Percentiles rank a stretch among this genome's conserved stretches.
phyloP scores from a whole-genome alignment of 1,139 yeast species.

The Meyerozyma carpophila region DNA sequence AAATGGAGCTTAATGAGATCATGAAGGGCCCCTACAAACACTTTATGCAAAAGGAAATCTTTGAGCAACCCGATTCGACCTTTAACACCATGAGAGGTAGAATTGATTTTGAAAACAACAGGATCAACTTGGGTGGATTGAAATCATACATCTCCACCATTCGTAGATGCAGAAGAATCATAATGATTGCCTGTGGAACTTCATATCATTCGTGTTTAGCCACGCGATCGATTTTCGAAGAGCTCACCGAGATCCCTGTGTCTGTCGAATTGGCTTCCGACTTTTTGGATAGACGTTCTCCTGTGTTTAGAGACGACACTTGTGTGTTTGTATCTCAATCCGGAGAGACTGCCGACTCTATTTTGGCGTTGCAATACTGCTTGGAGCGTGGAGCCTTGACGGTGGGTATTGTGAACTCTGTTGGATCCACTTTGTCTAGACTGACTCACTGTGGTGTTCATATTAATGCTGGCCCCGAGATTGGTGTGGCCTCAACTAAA shows the following conservation, averaged over 20 bases:
- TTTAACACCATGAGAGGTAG: constrained; percentile 99
- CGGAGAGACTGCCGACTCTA: constrained; percentile 99
- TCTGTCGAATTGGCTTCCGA: constrained; percentile 96
- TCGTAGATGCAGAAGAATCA: constrained; percentile 90
- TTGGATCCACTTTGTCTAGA: constrained; percentile 94
- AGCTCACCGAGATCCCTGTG: constrained; percentile 93
- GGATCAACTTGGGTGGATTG: constrained; percentile 85
- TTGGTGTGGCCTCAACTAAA: constrained; percentile 99
- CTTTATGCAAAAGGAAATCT: constrained; percentile 98
- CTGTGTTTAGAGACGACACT: constrained; percentile 96
- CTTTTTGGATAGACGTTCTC: constrained; percentile 90
- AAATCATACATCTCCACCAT: constrained; percentile 80
- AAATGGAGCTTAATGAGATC: constrained; percentile 94
- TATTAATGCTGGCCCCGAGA: constrained; percentile 98
- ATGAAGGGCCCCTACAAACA: constrained; percentile 97
- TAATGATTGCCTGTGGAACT: constrained; percentile 99
- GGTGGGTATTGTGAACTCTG: constrained; percentile 90
- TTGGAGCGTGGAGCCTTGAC: constrained; percentile 96
- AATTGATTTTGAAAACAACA: constrained; percentile 78
- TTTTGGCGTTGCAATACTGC: constrained; percentile 93
- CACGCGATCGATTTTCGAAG: constrained; percentile 93
- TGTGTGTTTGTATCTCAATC: constrained; percentile 97
- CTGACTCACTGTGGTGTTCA: constrained; percentile 99
- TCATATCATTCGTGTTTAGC: constrained; percentile 98
- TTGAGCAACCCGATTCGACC: constrained; percentile 97